A percentile compares a stretch with the other conserved stretches of the same genome.
Conservation (phyloP, 192 early-diverging fungal species). For the Umbelopsis vinacea region DNA sequence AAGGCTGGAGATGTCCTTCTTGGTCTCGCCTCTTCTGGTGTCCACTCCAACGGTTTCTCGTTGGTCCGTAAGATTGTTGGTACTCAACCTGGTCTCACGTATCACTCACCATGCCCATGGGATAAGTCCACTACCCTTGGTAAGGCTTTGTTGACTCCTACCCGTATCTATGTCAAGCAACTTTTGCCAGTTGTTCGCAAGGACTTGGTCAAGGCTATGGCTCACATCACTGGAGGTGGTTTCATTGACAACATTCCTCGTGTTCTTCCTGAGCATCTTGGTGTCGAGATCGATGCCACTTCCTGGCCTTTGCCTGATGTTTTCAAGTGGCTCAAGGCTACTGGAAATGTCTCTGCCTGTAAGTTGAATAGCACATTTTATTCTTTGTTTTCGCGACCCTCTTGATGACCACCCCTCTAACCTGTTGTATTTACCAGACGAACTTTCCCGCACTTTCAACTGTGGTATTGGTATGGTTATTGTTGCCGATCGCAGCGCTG, state of each 20-base stretch:
- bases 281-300: slow-evolving; percentile 86
- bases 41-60: slow-evolving; percentile 99
- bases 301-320: slow-evolving; percentile 86
- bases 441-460: slow-evolving; percentile 98
- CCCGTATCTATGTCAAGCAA: slow-evolving; percentile 94
- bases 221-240: slow-evolving; percentile 98
- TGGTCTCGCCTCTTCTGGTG: slow-evolving; percentile 93
- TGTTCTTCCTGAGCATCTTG: slow-evolving; percentile 82
- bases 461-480: slow-evolving; percentile 99
- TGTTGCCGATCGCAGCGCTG: slow-evolving; percentile 71
- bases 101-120: slow-evolving; percentile 86
- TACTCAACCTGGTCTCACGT: slow-evolving; percentile 68
- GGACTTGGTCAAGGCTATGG: slow-evolving; percentile 91
- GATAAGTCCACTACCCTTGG: slow-evolving; percentile 72
- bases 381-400: no score
- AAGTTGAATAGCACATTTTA: slow-evolving; percentile 25
- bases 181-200: slow-evolving; percentile 80
- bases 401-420: no score
- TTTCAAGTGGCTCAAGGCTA: slow-evolving; percentile 92
- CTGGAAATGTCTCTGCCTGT: slow-evolving; percentile 77
- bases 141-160: slow-evolving; percentile 88
- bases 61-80: slow-evolving; percentile 91
- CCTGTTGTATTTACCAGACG: slow-evolving; percentile 43
- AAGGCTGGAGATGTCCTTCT: slow-evolving; percentile 82
- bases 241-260: slow-evolving; percentile 99